phyloP scores from a whole-genome alignment of 805 yeast genomes.

The Candida stauntonica region DNA sequence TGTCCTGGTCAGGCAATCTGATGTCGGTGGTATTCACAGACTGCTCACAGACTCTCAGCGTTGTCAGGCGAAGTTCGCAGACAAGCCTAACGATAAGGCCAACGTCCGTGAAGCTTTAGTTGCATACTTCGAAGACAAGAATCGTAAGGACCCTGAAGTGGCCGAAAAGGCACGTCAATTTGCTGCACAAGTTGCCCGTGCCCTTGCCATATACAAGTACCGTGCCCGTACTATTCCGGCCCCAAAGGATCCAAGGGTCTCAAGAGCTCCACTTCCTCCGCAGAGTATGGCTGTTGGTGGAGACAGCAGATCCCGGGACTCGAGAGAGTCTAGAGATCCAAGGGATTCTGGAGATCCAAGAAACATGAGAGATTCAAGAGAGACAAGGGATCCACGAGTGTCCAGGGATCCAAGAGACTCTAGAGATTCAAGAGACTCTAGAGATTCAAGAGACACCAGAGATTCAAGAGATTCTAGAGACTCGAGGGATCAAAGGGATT shows the following conservation, averaged over 20 bases:
- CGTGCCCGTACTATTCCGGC: slow-evolving; percentile 1
- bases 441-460: not conserved
- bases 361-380: not conserved
- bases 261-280: slow-evolving; percentile 6
- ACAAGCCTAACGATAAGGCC: not conserved
- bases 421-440: not conserved
- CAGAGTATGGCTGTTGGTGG: not conserved
- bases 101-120: not conserved
- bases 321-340: not conserved
- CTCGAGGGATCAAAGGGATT: not conserved
- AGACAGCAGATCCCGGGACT: no score
- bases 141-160: not conserved
- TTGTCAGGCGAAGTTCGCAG: not conserved
- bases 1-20: not conserved
- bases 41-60: not conserved
- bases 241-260: not conserved
- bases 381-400: not conserved
- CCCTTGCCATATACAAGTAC: not conserved
- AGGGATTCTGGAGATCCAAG: not conserved
- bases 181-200: not conserved
- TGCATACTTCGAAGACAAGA: not conserved
- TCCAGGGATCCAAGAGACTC: no score
- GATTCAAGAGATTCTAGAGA: not conserved
- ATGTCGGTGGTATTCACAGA: not conserved
- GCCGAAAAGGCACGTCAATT: not conserved